Conservation (phyloP, 495 filamentous ascomycete genomes). For the Bacidia rubella region DNA sequence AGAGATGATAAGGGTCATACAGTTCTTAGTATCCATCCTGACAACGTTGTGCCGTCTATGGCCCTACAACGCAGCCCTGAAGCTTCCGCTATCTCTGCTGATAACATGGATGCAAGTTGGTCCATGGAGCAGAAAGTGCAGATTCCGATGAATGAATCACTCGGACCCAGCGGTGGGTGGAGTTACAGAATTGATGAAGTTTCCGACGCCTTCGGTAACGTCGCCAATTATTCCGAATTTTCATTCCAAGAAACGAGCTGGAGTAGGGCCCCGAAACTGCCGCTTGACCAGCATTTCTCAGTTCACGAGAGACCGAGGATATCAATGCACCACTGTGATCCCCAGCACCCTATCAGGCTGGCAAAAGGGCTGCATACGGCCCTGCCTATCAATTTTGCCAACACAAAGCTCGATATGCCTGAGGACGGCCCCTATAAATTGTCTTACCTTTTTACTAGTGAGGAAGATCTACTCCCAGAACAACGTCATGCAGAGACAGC, state of each 20-base stretch:
- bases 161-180: conserved; percentile 66
- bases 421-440: conserved; percentile 43
- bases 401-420: conserved; percentile 33
- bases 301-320: conserved; percentile 77
- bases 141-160: conserved; percentile 77
- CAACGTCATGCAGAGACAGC: conserved; percentile 48
- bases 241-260: conserved; percentile 48
- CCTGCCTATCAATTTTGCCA: conserved; percentile 60
- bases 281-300: conserved; percentile 61
- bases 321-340: conserved; percentile 58
- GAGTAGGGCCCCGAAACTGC: conserved; percentile 38
- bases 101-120: conserved; percentile 62
- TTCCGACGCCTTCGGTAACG: conserved; percentile 76
- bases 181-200: conserved; percentile 84
- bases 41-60: conserved; percentile 68
- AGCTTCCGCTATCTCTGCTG: conserved; percentile 35
- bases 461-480: conserved; percentile 45
- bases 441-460: conserved; percentile 56
- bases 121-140: conserved; percentile 57
- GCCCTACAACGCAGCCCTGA: conserved; percentile 39
- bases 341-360: conserved; percentile 65
- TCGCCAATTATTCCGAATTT: conserved; percentile 58
- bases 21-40: conserved; percentile 83
- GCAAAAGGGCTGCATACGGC: conserved; percentile 53
- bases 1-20: conserved; percentile 58